A percentile compares a stretch with the other conserved stretches of the same genome.
These are phyloP conservation scores for Phytophthora fragariaefolia DNA, from an alignment of 352 stramenopile species.

Conservation along the genomic window DNA sequence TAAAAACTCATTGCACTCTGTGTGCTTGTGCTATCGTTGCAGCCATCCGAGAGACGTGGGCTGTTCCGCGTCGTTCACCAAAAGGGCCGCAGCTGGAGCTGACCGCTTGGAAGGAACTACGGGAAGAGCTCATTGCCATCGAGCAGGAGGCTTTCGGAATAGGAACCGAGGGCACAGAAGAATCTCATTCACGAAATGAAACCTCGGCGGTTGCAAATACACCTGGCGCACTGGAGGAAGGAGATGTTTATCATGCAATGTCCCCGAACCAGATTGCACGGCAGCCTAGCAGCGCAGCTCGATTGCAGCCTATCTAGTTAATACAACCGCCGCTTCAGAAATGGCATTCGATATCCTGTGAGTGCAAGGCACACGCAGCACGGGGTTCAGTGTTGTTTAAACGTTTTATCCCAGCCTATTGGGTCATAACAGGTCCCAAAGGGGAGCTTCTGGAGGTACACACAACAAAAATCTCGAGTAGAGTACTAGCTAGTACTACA, in stretches of 20 bases:
- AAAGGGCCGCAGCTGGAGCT: conserved; percentile 44
- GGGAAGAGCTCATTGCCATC: conserved; percentile 54
- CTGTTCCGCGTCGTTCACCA: conserved; percentile 16
- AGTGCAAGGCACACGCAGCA: conserved; percentile 1
- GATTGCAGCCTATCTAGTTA: conserved; percentile 9
- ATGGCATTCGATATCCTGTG: not conserved
- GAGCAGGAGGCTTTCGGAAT: conserved; percentile 26
- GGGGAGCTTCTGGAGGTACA: too few species aligned
- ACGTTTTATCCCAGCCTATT: too few species aligned
- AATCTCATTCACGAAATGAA: conserved; percentile 1
- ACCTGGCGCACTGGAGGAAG: conserved; percentile 39
- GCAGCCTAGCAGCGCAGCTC: not conserved
- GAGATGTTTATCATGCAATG: conserved; percentile 38
- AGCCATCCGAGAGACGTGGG: conserved; percentile 27
- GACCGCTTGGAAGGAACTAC: conserved; percentile 56
- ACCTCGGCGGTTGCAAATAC: conserved; percentile 6
- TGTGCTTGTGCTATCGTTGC: not conserved
- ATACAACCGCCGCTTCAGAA: too few species aligned
- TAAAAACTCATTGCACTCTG: not conserved
- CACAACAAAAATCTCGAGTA: too few species aligned
- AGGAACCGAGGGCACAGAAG: not conserved
- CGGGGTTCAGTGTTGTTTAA: not conserved
- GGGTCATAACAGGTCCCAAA: too few species aligned
- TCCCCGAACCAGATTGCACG: conserved; percentile 29
- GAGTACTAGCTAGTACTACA: too few species aligned